These are phyloP conservation scores for Dothideomycetes sp. DNA, from an alignment of 2,329 filamentous ascomycete species.

Conservation along the genomic window DNA sequence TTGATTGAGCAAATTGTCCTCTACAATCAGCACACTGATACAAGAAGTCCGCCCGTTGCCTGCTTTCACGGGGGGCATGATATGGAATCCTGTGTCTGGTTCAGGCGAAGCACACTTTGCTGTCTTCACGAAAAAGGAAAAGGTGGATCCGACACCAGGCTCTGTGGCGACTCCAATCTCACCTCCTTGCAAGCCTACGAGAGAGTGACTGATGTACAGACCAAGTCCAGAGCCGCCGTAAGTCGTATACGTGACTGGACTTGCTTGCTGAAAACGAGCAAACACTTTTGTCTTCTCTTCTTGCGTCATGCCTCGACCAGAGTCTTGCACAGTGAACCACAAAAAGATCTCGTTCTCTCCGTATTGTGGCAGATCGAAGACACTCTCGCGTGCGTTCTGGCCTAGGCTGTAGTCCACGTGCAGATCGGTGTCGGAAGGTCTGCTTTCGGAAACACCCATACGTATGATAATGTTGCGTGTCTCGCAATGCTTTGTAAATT, in stretches of 20 bases:
- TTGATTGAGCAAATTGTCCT: conserved; percentile 28
- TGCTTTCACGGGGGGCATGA: background rate
- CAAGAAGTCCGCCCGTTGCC: background rate
- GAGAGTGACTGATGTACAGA: conserved; percentile 55
- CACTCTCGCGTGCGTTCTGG: conserved; percentile 6
- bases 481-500: conserved; percentile 15
- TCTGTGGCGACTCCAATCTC: conserved; percentile 54
- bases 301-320: conserved; percentile 25
- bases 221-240: conserved; percentile 62
- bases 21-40: conserved; percentile 12
- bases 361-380: conserved; percentile 6
- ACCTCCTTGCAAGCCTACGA: conserved; percentile 60
- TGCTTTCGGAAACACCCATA: conserved; percentile 9
- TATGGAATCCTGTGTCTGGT: background rate
- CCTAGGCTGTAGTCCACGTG: conserved; percentile 11
- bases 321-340: conserved; percentile 13
- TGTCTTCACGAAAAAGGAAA: conserved; percentile 56
- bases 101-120: conserved; percentile 18
- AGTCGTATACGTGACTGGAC: conserved; percentile 53
- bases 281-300: conserved; percentile 42
- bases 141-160: conserved; percentile 50
- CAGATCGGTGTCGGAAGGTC: conserved; percentile 13
- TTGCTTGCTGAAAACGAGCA: conserved; percentile 58
- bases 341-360: conserved; percentile 10
- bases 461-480: conserved; percentile 11